Evolutionary conservation across 2,329 filamentous ascomycete genomes (phyloP), one percentile per base, ranked within the genome.

Genomic region (Trichoderma afroharzianum): DNA sequence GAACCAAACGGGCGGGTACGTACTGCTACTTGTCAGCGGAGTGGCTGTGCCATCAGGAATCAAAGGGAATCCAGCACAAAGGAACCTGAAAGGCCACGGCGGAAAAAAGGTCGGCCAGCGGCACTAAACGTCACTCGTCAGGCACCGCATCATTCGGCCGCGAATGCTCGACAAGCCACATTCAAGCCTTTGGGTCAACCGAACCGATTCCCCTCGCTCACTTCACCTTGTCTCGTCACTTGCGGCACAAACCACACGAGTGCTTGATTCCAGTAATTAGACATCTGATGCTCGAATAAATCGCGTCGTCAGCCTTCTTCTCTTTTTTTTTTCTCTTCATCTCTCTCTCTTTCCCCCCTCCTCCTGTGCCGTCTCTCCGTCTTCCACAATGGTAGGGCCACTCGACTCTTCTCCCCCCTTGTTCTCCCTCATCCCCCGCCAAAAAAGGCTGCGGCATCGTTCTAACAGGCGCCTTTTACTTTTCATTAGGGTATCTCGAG

Each of bases 401-500:
- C 32, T 68, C 50, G 67, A 57, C 53, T 66, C 53, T 66, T 63
- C 72, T 21, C 18, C 57, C 30, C 57, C 55, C 57, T 67, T 70
- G 72, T 68, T 47, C n/a, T 62, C 69, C 55, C 67, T 59, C 66
- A 61, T 36, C 67, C 67, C 30, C 57, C 58, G n/a, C 39, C 39
- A 30, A 21, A 32, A 28, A 36, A n/a, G 32, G 26, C 39, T 61
- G 63, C 59, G 32, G 24, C 32, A 32, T 68, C 57, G 21, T 67
- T 47, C 71, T 70, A 62, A 71, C 68, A 18, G 39, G 55, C 53
- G 72, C 74, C 77, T 59, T 73, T 71, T 47, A 30, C 57, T 63
- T 33, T 33, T 62, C 32, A n/a, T 11, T 71, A 83, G 82, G 82
- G 78, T 78, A 81, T 82, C 77, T 81, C 82, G 72, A 76, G 79